Conservation (phyloP, 2,329 filamentous ascomycete species). For the Fusarium haematococcum region DNA sequence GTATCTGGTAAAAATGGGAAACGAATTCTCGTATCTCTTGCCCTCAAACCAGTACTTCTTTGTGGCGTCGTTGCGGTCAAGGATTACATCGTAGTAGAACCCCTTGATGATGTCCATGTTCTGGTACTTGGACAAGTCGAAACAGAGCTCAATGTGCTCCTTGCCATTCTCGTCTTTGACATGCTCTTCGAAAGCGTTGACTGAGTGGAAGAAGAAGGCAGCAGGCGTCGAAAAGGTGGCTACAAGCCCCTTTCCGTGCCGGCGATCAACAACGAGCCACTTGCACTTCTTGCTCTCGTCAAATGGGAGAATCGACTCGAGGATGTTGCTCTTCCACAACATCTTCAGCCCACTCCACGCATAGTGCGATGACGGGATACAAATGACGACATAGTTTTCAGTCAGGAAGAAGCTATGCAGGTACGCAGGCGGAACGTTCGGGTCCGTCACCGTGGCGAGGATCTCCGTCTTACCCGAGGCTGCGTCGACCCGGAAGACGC, state of each 20-base stretch:
- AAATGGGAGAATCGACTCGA: slow-evolving; percentile 76
- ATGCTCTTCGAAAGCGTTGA: slow-evolving; percentile 80
- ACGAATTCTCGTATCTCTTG: slow-evolving; percentile 50
- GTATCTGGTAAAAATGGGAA: slow-evolving; percentile 57
- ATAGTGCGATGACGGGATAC: slow-evolving; percentile 75
- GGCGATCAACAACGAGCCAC: slow-evolving; percentile 83
- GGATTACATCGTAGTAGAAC: slow-evolving; percentile 77
- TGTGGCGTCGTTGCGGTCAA: slow-evolving; percentile 62
- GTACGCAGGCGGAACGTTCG: slow-evolving; percentile 70
- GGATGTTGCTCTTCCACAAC: slow-evolving; percentile 73
- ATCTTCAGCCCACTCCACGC: slow-evolving; percentile 69
- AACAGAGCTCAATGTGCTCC: slow-evolving; percentile 63
- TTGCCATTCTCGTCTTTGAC: slow-evolving; percentile 50
- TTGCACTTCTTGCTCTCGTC: slow-evolving; percentile 65
- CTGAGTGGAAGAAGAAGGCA: slow-evolving; percentile 82
- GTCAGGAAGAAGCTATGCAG: slow-evolving; percentile 87
- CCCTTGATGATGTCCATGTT: slow-evolving; percentile 73
- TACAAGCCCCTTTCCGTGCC: slow-evolving; percentile 70
- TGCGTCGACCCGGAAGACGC: slow-evolving; percentile 74
- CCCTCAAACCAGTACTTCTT: slow-evolving; percentile 57
- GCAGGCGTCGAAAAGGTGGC: slow-evolving; percentile 75
- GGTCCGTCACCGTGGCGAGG: slow-evolving; percentile 72
- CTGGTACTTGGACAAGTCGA: slow-evolving; percentile 74
- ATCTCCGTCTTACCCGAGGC: slow-evolving; percentile 75
- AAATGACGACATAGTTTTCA: slow-evolving; percentile 76